These are phyloP conservation scores for Phoma sp. DNA, from an alignment of 2,329 filamentous ascomycete species.

Conservation along the genomic window DNA sequence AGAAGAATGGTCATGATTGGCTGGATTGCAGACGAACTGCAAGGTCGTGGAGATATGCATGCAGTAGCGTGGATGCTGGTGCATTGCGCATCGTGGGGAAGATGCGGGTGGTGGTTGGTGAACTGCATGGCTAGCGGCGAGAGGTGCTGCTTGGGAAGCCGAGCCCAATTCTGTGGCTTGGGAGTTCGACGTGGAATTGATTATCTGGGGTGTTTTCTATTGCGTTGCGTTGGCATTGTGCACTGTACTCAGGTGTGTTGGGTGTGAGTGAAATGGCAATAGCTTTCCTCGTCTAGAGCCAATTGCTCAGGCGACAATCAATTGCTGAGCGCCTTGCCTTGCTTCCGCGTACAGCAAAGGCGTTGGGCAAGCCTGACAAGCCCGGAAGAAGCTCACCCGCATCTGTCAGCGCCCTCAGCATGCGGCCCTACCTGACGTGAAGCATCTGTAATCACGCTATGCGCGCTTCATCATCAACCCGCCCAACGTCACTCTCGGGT, in stretches of 20 bases:
- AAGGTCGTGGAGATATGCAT: constrained; percentile 14
- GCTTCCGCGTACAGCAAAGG: too few relatives aligned
- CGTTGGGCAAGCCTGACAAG: background rate
- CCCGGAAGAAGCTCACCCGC: constrained; percentile 8
- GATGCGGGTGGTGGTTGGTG: constrained; percentile 14
- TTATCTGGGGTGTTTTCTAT: too few relatives aligned
- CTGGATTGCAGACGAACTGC: background rate
- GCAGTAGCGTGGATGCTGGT: constrained; percentile 11
- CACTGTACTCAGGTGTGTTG: too few relatives aligned
- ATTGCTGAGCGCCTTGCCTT: too few relatives aligned
- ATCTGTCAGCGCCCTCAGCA: constrained; percentile 1
- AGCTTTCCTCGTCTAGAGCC: too few relatives aligned
- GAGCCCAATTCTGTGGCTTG: too few relatives aligned
- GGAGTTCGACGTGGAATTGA: too few relatives aligned
- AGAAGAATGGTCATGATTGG: constrained; percentile 2
- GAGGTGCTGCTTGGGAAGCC: too few relatives aligned
- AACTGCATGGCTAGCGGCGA: constrained; percentile 7
- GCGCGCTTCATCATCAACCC: background rate
- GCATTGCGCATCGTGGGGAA: constrained; percentile 17
- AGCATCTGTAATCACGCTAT: background rate
- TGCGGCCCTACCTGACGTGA: constrained; percentile 1
- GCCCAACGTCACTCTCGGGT: constrained; percentile 6
- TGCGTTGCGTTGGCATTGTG: too few relatives aligned
- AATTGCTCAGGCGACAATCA: too few relatives aligned
- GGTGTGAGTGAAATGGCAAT: too few relatives aligned